Base-by-base conservation (phyloP, 2,329 filamentous ascomycete genomes). In the Pyrenochaeta sp. region DNA sequence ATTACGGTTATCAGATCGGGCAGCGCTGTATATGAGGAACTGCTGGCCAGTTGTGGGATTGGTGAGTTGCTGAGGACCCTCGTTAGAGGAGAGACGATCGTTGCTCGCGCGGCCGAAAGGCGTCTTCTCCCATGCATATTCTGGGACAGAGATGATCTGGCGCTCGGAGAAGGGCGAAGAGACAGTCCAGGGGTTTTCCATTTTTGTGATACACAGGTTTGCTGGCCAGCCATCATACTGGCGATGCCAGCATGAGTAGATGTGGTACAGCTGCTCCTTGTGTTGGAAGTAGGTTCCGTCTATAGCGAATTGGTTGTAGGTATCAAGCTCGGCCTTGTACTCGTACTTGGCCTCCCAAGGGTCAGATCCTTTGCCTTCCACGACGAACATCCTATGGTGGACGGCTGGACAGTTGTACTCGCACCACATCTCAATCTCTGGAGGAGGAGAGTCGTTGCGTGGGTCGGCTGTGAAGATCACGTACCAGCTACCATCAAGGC, bases 381-480 rank as follows among this genome's bases (percentile, higher is more conserved):
- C 72, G 1, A 82, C 79, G 60, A 78, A 82, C 81, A 83, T 83
- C 17, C 81, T 64, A 62, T 83, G 81, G 55, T 81, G 73, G 12
- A 83, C 77, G 1, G 81, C 81, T 2, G 81, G 80, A 53, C 81
- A 83, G 53, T 73, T 78, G 64, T 75, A 82, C 33, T 77, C 72
- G 63, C 80, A 82, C 61, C 75, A 75, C 74, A 81, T 80, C 51
- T 82, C 80, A 4, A 76, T 72, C 51, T 79, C 75, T 0, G 80
- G 80, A 0, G 79, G 76, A 1, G 81, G 80, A 2, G 67, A 69
- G 62, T 83, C 81, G 29, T 66, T 63, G 52, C 77, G 76, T 1
- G 80, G 79, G 53, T 83, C 80, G 4, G 79, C 81, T 2, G 80
- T 83, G 68, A 83, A 83, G 58, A 83, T 82, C 46, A 83, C 72